Evolutionary conservation across 768 basidiomycete species (phyloP), one percentile per base, ranked within the genome.

Genomic region (Galerina sulciceps): DNA sequence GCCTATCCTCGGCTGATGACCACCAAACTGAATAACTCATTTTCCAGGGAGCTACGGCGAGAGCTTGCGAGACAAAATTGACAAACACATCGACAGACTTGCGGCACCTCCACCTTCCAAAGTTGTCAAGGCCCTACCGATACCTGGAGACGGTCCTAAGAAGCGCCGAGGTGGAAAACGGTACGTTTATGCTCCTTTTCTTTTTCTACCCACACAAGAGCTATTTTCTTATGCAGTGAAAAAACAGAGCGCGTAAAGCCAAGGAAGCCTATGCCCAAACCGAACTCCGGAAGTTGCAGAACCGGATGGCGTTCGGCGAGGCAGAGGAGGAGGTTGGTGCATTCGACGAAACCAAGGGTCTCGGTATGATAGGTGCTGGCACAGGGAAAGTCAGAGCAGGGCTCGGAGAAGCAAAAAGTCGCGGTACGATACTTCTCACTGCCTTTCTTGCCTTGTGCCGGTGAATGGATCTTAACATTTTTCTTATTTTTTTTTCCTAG

Each of bases 241-340:
- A 44, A 56, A 20, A 53, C 36, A 97, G 96, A 8, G 97, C 96
- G 1, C 87, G 97, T 45, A 96, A 98, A 71, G 92, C 94, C n/a
- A 99, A 99, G 71, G 97, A 99, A 74, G 95, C 94, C 1, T 96
- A 96, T 68, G 95, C 94, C 4, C 92, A 94, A 74, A 99, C 97
- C 1, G 97, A 99, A 71, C 79, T 99, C 44, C 88, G 95, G 61
- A 99, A 99, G 75, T 80, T 97, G 62, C 96, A 99, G 76, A 99
- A 99, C 72, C 87, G 97, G 46, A 91, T 99, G 91, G 86, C 81
- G 55, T 99, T 99, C 67, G 97, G 96, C 41, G 89, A 96, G 73
- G 90, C 89, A 1, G 97, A 99, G 69, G 90, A 96, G 68, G 97
- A 99, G 72, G 91, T 96, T 43, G 96, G 95, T 15, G 93, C 95